Conservation (phyloP, 331 rosid genomes). For the Arachis monticola region DNA sequence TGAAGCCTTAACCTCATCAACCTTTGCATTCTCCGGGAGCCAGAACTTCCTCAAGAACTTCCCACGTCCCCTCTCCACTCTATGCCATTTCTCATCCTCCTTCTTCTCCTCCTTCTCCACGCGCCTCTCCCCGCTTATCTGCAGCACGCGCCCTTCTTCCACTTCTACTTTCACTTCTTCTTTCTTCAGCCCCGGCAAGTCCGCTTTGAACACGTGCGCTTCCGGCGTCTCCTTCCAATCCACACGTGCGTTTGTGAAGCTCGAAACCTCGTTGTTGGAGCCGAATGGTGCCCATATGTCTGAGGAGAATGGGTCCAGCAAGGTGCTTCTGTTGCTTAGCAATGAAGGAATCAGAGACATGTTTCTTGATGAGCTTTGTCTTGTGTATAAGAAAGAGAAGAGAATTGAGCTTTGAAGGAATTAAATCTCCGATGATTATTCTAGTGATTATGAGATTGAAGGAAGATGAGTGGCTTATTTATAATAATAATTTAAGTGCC, state of each 20-base stretch:
- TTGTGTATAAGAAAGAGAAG: too few species aligned
- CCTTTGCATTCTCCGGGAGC: slow-evolving; percentile 23
- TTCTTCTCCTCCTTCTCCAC: slow-evolving; percentile 25
- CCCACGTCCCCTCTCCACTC: slow-evolving; percentile 27
- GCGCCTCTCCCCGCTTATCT: slow-evolving; percentile 33
- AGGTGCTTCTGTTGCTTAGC: slow-evolving; percentile 3
- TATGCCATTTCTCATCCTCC: slow-evolving; percentile 33
- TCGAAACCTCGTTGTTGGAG: slow-evolving; percentile 3
- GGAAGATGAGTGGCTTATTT: neutral
- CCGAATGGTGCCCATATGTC: slow-evolving; percentile 25
- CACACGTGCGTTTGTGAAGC: slow-evolving; percentile 11
- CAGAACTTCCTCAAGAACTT: slow-evolving; percentile 25
- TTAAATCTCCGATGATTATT: too few species aligned
- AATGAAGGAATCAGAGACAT: slow-evolving; percentile 31
- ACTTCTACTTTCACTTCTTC: slow-evolving; percentile 31
- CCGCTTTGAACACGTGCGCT: slow-evolving; percentile 31
- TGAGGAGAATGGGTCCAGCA: slow-evolving; percentile 9
- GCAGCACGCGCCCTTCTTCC: slow-evolving; percentile 20
- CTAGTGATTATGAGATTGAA: neutral
- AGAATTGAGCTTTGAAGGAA: too few species aligned
- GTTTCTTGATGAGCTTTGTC: neutral
- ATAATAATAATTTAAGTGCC: neutral
- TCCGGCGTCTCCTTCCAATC: slow-evolving; percentile 35
- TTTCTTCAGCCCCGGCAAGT: slow-evolving; percentile 27
- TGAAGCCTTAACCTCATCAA: slow-evolving; percentile 2